Conservation (phyloP, 305 asterid genomes). For the Lippia alba region DNA sequence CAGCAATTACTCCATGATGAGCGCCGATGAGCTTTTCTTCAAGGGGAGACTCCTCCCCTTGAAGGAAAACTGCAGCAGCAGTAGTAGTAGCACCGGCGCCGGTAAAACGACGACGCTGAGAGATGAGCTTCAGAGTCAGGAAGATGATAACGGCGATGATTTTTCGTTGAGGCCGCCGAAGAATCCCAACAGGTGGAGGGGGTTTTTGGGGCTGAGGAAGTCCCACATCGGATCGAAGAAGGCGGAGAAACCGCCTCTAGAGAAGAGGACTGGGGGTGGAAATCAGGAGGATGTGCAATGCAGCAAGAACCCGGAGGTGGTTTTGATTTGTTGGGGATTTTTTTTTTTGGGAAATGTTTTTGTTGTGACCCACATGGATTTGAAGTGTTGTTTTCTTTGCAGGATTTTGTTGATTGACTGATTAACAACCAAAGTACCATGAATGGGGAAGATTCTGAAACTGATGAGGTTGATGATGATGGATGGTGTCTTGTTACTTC, state of each 20-base stretch:
- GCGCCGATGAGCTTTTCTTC: constrained; percentile 85
- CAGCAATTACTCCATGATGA: constrained; percentile 66
- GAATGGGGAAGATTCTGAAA: not conserved
- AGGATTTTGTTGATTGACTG: constrained; percentile 52
- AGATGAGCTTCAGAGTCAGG: constrained; percentile 60
- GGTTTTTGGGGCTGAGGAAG: constrained; percentile 67
- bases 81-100: not conserved
- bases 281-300: constrained; percentile 44
- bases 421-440: constrained; percentile 9
- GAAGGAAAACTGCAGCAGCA: constrained; percentile 46
- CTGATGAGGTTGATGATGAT: not conserved
- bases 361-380: not conserved
- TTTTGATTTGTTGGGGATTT: too few relatives aligned
- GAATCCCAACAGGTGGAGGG: constrained; percentile 76
- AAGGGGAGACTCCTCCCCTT: constrained; percentile 71
- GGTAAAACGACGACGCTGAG: constrained; percentile 58
- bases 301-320: constrained; percentile 59
- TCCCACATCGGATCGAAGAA: constrained; percentile 79
- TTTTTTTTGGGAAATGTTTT: not conserved
- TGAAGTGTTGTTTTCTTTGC: not conserved
- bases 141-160: constrained; percentile 34
- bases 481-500: not conserved
- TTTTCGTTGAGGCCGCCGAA: constrained; percentile 67
- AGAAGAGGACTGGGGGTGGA: constrained; percentile 31
- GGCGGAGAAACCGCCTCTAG: constrained; percentile 41